Conservation (phyloP, 2,329 filamentous ascomycete genomes). For the Exophiala spinifera region DNA sequence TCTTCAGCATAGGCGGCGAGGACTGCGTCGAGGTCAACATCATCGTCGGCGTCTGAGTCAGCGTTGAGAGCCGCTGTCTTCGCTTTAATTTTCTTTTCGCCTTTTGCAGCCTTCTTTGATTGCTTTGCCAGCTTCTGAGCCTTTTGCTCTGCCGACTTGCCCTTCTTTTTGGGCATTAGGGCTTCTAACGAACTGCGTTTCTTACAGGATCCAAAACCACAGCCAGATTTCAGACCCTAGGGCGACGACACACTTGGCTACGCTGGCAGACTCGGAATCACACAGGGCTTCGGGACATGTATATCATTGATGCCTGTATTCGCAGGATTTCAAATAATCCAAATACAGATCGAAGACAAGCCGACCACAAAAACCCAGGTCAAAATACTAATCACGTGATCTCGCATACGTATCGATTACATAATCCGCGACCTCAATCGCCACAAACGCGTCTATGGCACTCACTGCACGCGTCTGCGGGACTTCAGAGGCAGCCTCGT, state of each 20-base stretch:
- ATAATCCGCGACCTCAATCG: not conserved
- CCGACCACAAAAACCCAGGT: not conserved
- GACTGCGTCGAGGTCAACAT: constrained; percentile 88
- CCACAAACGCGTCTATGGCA: constrained; percentile 9
- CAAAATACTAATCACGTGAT: not conserved
- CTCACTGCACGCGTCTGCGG: not conserved
- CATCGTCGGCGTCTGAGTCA: constrained; percentile 84
- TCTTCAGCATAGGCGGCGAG: constrained; percentile 88
- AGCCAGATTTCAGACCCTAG: not conserved
- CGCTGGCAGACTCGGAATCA: too few relatives aligned
- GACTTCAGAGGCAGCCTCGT: not conserved
- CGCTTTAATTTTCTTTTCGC: constrained; percentile 72
- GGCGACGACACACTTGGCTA: too few relatives aligned
- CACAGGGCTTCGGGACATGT: too few relatives aligned
- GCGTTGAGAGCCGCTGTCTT: constrained; percentile 61
- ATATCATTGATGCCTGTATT: too few relatives aligned
- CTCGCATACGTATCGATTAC: not conserved
- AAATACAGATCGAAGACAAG: not conserved
- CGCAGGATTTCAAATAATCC: constrained; percentile 31
- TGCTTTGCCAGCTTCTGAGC: constrained; percentile 54
- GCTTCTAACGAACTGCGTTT: not conserved
- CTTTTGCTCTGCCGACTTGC: constrained; percentile 52
- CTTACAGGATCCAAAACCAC: not conserved
- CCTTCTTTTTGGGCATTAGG: constrained; percentile 52
- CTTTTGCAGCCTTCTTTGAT: constrained; percentile 83